phyloP scores from a whole-genome alignment of 495 filamentous ascomycete genomes.

The Pyrenula massariospora region DNA sequence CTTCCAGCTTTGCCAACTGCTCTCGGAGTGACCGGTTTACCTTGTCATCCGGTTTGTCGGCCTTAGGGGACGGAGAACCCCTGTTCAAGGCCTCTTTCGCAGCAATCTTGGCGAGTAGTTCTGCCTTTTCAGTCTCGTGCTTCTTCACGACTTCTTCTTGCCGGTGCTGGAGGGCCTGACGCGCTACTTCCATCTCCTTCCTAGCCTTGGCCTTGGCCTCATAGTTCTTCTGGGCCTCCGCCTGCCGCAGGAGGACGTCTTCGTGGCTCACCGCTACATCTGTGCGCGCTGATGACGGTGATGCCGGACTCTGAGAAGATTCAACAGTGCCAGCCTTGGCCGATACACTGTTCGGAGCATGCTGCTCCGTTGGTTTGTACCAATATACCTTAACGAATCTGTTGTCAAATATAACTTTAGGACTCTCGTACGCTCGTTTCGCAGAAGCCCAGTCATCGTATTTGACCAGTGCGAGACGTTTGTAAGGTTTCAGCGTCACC shows the following conservation, averaged over 20 bases:
- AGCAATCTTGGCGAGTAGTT: constrained; percentile 41
- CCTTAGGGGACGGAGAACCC: constrained; percentile 6
- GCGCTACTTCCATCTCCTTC: constrained; percentile 60
- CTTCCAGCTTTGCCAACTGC: constrained; percentile 71
- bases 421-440: constrained; percentile 74
- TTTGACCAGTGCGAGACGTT: constrained; percentile 70
- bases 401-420: constrained; percentile 93
- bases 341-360: constrained; percentile 21
- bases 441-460: constrained; percentile 64
- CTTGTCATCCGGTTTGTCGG: constrained; percentile 20
- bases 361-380: constrained; percentile 54
- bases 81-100: constrained; percentile 14
- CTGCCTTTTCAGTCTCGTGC: constrained; percentile 64
- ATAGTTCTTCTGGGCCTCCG: constrained; percentile 65
- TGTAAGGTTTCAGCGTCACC: constrained; percentile 64
- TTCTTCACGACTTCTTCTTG: constrained; percentile 63
- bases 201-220: constrained; percentile 68
- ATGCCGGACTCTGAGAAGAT: constrained; percentile 4
- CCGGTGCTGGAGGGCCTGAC: constrained; percentile 61
- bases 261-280: constrained; percentile 60
- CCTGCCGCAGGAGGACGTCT: constrained; percentile 63
- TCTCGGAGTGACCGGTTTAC: constrained; percentile 56
- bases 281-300: constrained; percentile 15
- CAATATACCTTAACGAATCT: constrained; percentile 97
- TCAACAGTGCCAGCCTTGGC: constrained; percentile 8